phyloP scores from a whole-genome alignment of 1,139 yeast species.

The Pichiaceae sp. region DNA sequence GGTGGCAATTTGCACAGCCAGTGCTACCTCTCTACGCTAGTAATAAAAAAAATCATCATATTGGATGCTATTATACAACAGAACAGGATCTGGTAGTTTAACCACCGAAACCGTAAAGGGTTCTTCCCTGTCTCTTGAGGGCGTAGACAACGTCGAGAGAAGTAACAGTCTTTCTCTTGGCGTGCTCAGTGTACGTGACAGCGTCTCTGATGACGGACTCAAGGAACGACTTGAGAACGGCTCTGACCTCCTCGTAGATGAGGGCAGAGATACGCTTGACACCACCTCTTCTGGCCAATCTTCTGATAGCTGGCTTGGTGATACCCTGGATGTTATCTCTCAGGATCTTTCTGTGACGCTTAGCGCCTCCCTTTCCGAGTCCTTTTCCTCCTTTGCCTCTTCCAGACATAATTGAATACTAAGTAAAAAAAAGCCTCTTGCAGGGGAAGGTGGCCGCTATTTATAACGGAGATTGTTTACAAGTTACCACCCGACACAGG shows the following conservation, averaged over 20 bases:
- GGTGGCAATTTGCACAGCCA: too few relatives aligned
- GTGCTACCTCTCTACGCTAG: neutral
- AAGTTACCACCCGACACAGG: too few relatives aligned
- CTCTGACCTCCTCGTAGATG: slow-evolving; percentile 98
- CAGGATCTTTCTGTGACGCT: slow-evolving; percentile 99
- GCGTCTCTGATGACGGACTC: slow-evolving; percentile 98
- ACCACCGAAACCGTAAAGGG: slow-evolving; percentile 99
- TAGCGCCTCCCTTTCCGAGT: slow-evolving; percentile 99
- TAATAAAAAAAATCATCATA: neutral
- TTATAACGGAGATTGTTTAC: slow-evolving; percentile 1
- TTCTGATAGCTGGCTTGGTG: slow-evolving; percentile 99
- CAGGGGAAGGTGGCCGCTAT: neutral
- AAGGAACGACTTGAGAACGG: slow-evolving; percentile 90
- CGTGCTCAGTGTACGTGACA: slow-evolving; percentile 98
- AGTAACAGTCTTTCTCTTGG: slow-evolving; percentile 99
- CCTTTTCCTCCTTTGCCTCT: slow-evolving; percentile 99
- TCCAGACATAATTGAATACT: slow-evolving; percentile 65
- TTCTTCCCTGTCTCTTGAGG: slow-evolving; percentile 99
- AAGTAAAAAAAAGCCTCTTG: too few relatives aligned
- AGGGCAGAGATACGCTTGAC: slow-evolving; percentile 99
- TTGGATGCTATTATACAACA: slow-evolving; percentile 3
- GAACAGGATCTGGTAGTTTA: slow-evolving; percentile 27
- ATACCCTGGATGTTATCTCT: slow-evolving; percentile 99
- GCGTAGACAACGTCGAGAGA: slow-evolving; percentile 98
- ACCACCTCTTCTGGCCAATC: slow-evolving; percentile 99